Evolutionary conservation across 768 basidiomycete genomes (phyloP), one percentile per base, ranked within the genome.

Genomic region (Chalciporus sphaerocephalus): DNA sequence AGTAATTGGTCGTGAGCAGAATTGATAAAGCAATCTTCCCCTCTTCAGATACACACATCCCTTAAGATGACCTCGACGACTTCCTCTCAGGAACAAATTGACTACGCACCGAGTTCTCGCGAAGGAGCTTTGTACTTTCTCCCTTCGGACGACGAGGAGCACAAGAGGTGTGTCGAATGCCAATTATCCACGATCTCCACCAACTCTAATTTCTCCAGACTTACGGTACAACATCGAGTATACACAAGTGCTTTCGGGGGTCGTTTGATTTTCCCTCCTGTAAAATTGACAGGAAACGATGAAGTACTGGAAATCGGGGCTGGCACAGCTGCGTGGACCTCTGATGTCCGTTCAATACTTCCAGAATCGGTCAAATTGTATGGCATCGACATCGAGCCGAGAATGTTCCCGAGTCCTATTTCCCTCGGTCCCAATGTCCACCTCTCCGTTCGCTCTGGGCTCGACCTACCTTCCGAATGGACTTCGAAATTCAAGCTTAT

Each of bases 391-490:
- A 53, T 59, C 0, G 54, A 59, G 38, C 21, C 58, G 6, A 41
- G 39, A n/a, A 18, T 59, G 7, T 59, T 48, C 38, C 54, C 52
- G 1, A 13, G 20, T 11, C 49, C 49, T 12, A 11, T 42, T 1
- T 16, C 5, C 16, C 44, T 21, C 3, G 28, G 42, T 17, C 32
- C 42, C 0, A 56, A 56, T 9, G 20, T 28, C 4, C 54, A 56
- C 24, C 44, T 52, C 21, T 52, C 55, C 15, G 40, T 52, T 2
- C 38, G 44, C n/a, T 56, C 54, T 1, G 47, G 42, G 2, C 56
- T 51, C 6, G 17, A 15, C 1, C 55, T 69, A 1, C 68, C 67
- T 1, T 42, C 24, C 7, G 55, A 61, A 22, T 67, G 64, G 68
- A 40, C 56, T 7, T 53, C 44, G 25, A 56, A 52, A 13, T 69